Percentiles rank a stretch among this genome's conserved stretches.
phyloP scores from a whole-genome alignment of 2,329 filamentous ascomycete genomes.

The Calonectria honghensis region DNA sequence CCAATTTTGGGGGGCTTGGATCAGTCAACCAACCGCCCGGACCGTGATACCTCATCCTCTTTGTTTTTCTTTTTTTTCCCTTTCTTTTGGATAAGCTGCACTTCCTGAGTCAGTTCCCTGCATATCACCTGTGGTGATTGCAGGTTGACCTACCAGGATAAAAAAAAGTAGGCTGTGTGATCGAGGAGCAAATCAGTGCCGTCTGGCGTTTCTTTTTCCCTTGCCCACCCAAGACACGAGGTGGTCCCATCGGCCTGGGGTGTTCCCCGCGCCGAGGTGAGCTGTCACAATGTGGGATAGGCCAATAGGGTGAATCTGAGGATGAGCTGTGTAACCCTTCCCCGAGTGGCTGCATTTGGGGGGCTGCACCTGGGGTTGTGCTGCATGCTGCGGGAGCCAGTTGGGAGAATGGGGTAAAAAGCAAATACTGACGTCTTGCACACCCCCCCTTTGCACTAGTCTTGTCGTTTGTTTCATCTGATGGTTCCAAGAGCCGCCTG shows the following conservation, averaged over 20 bases:
- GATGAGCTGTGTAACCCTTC: neutral
- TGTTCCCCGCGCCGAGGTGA: conserved; percentile 32
- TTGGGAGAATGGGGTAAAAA: conserved; percentile 18
- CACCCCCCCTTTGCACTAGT: neutral
- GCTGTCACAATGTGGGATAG: conserved; percentile 29
- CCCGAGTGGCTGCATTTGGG: neutral
- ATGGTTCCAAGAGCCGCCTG: neutral
- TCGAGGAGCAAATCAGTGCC: conserved; percentile 18
- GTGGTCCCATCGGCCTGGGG: neutral
- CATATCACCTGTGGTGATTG: conserved; percentile 4
- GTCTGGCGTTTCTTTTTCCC: conserved; percentile 25
- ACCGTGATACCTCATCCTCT: neutral
- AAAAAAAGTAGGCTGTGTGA: neutral
- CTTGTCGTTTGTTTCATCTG: conserved; percentile 29
- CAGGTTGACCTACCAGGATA: neutral
- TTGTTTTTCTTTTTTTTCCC: neutral
- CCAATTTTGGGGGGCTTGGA: neutral
- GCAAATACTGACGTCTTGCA: neutral
- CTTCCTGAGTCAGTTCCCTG: conserved; percentile 17
- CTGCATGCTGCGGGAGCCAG: conserved; percentile 32
- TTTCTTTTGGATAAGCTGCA: conserved; percentile 18
- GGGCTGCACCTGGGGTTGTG: conserved; percentile 29
- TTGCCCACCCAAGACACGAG: neutral
- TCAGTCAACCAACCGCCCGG: neutral
- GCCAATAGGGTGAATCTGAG: conserved; percentile 5